phyloP scores from a whole-genome alignment of 257 asterid genomes.

The Rehmannia glutinosa region DNA sequence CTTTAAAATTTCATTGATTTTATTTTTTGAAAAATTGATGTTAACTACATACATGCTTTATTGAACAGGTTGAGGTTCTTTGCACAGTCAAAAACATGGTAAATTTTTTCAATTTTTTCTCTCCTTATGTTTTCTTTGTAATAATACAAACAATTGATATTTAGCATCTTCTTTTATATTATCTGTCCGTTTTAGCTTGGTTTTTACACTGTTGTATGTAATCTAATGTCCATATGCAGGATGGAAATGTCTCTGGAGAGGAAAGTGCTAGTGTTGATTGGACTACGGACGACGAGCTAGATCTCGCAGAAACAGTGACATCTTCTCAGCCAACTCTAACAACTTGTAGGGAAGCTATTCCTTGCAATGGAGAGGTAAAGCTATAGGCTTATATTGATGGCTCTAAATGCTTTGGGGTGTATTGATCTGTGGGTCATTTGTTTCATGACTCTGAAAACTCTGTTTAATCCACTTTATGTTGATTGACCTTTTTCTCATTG shows the following conservation, averaged over 20 bases:
- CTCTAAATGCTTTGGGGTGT: not conserved
- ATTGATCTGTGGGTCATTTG: not conserved
- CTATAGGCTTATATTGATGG: not conserved
- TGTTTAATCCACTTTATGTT: not conserved
- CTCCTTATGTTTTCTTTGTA: not conserved
- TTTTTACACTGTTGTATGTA: not conserved
- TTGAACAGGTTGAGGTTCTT: conserved; percentile 24
- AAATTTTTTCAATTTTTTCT: not conserved
- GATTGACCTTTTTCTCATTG: not conserved
- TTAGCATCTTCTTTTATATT: not conserved
- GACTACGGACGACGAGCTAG: conserved; percentile 51
- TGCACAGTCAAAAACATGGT: conserved; percentile 28
- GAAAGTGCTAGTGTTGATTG: conserved; percentile 33
- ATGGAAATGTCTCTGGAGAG: conserved; percentile 26
- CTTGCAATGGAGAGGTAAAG: conserved; percentile 30
- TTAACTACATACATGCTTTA: not conserved
- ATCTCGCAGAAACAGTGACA: conserved; percentile 17
- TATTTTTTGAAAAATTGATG: too few species aligned
- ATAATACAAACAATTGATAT: not conserved
- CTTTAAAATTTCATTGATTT: too few species aligned
- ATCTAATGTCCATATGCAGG: conserved; percentile 15
- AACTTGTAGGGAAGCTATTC: not conserved
- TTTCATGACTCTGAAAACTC: not conserved
- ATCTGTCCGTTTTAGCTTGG: too few species aligned
- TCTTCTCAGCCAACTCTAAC: conserved; percentile 19